Conservation (phyloP, 2,329 filamentous ascomycete genomes). For the Fonsecaea nubica region DNA sequence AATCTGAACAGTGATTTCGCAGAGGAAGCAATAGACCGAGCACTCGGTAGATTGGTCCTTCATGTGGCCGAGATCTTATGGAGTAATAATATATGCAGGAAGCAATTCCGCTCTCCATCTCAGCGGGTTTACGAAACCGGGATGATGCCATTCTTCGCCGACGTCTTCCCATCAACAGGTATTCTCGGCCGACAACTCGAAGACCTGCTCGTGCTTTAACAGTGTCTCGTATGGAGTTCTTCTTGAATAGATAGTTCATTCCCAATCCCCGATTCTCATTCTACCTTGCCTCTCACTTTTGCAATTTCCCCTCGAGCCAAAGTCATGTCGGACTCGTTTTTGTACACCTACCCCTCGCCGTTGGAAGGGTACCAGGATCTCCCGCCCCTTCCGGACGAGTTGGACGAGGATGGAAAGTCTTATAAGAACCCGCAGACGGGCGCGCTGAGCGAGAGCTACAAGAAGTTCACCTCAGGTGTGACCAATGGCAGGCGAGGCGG, state of each 20-base stretch:
- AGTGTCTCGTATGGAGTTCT: no score
- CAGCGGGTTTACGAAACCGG: neutral
- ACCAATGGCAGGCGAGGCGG: slow-evolving; percentile 63
- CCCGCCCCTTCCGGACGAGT: slow-evolving; percentile 60
- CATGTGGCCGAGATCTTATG: neutral
- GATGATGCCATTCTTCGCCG: slow-evolving; percentile 3
- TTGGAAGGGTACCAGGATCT: slow-evolving; percentile 59
- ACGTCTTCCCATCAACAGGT: neutral
- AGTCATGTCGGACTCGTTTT: slow-evolving; percentile 56
- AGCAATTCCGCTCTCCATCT: neutral
- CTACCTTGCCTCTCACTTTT: no score
- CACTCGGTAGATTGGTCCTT: neutral
- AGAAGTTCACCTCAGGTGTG: slow-evolving; percentile 71
- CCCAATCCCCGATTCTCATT: no score
- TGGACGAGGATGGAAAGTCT: slow-evolving; percentile 76
- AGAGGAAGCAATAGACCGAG: no score
- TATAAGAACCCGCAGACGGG: slow-evolving; percentile 69
- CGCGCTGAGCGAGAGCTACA: slow-evolving; percentile 71
- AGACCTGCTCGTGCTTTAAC: no score
- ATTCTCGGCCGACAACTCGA: neutral
- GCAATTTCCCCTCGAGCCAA: no score
- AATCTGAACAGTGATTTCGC: no score
- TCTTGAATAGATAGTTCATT: no score
- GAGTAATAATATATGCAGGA: neutral
- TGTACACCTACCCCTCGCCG: slow-evolving; percentile 63